phyloP scores from a whole-genome alignment of 1,284 basidiomycete genomes.

The Peniophora sp. region DNA sequence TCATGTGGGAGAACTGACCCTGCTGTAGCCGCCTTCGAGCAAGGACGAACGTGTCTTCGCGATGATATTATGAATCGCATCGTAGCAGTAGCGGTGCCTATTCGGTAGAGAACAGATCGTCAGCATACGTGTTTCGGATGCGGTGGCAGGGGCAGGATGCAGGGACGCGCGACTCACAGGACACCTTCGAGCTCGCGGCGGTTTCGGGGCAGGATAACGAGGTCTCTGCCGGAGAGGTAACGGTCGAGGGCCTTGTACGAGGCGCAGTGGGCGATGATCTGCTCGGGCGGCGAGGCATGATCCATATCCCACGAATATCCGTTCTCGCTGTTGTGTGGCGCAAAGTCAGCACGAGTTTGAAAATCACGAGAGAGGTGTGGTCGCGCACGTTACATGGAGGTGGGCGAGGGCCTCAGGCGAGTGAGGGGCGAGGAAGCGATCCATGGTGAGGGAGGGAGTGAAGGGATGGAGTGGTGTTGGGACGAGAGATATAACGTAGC shows the following conservation, averaged over 20 bases:
- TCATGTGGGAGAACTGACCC: conserved; percentile 32
- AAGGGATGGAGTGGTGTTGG: background rate
- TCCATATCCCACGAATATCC: conserved; percentile 59
- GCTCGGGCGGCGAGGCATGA: conserved; percentile 62
- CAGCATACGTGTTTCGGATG: background rate
- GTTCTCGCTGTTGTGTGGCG: conserved; percentile 44
- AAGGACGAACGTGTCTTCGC: conserved; percentile 56
- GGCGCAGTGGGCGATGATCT: conserved; percentile 58
- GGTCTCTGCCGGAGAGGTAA: conserved; percentile 38
- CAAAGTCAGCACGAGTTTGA: conserved; percentile 8
- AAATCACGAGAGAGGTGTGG: conserved; percentile 25
- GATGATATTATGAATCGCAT: conserved; percentile 74
- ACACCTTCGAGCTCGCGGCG: conserved; percentile 61
- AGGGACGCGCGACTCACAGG: conserved; percentile 37
- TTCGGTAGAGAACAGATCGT: background rate
- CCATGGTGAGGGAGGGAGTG: conserved; percentile 32
- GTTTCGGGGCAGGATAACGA: conserved; percentile 61
- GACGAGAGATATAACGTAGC: background rate
- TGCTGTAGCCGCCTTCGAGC: conserved; percentile 63
- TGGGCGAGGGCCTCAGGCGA: conserved; percentile 69
- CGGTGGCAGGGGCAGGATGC: conserved; percentile 3
- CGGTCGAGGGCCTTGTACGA: conserved; percentile 34
- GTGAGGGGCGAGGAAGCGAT: conserved; percentile 63
- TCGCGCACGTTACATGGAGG: conserved; percentile 43
- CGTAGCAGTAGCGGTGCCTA: conserved; percentile 52